Evolutionary conservation across 768 basidiomycete species (phyloP), one percentile per base, ranked within the genome.

Genomic region (Ramaria sp.): DNA sequence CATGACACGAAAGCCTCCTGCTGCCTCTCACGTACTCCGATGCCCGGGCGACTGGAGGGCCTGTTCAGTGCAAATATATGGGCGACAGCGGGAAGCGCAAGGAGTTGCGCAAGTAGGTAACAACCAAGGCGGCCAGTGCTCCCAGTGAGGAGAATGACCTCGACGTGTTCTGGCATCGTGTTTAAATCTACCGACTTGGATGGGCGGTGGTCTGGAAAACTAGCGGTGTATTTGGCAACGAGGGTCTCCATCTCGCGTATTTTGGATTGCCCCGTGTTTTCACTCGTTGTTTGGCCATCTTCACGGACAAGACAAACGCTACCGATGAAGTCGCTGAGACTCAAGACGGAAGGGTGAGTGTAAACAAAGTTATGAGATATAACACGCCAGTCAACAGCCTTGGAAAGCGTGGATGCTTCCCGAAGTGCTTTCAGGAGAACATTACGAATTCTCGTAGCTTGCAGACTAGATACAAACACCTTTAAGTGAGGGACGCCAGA

Each of bases 1-100:
- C 27, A 27, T 5, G 27, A 27, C 27, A 27, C 2, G 27, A 27
- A 27, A 5, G 27, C 27, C 27, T 27, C 27, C 27, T 5, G 27
- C 27, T 27, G 27, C 73, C 4, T 34, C 6, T 45, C 74, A 75
- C 1, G 64, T 65, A 13, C 47, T 60, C 7, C 7, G 43, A n/a
- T 74, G 72, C 19, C 71, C 4, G 37, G 27, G 52, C 3, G 10
- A 24, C 4, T 38, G 15, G n/a, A 7, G 58, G 54, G 30, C 27
- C 73, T 63, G 53, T 76, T 76, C 19, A 74, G 53, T 7, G 69
- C 70, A 54, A 71, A 76, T 2, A 73, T 63, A 11, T 54, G 60
- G 10, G 54, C 48, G 12, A 75, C 63, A 6, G 59, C 39, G 3
- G 63, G 46, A 27, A 69, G 63, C 13, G 58, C 51, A 6, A 72